Evolutionary conservation across 768 basidiomycete species (phyloP).

Genomic region (Lentinula detonsa): DNA sequence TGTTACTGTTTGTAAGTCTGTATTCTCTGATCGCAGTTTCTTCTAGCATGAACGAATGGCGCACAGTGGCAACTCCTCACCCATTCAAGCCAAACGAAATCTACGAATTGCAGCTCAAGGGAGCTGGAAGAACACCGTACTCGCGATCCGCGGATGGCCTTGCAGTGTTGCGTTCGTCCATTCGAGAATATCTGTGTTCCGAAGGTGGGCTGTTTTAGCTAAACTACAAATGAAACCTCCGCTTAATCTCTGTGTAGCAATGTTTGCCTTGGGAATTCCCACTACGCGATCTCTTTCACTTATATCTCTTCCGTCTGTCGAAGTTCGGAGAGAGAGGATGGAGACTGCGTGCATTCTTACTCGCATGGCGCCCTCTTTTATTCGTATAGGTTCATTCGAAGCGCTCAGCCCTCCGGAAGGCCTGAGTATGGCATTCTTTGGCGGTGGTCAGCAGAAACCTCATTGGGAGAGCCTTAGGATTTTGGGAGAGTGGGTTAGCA

Average conservation of each 20-base stretch:
- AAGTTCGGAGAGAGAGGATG: constrained; percentile 67
- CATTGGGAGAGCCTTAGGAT: constrained; percentile 70
- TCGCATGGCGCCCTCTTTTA: constrained; percentile 82
- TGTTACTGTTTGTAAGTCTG: constrained; percentile 58
- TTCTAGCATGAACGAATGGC: neutral
- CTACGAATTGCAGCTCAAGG: constrained; percentile 93
- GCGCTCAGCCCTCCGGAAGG: constrained; percentile 68
- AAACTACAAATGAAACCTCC: neutral
- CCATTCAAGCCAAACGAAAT: constrained; percentile 45
- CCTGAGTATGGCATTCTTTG: constrained; percentile 58
- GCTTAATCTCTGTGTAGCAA: constrained; percentile 22
- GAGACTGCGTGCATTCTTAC: constrained; percentile 74
- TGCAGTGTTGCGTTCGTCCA: constrained; percentile 90
- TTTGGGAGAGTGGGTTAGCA: constrained; percentile 70
- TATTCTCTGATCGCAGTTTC: neutral
- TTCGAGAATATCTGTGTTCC: constrained; percentile 89
- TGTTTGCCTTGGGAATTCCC: constrained; percentile 74
- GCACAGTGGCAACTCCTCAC: constrained; percentile 71
- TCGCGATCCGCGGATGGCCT: constrained; percentile 90
- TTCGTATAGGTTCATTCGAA: constrained; percentile 90
- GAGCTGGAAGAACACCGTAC: constrained; percentile 91
- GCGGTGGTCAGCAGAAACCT: constrained; percentile 69
- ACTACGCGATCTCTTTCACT: constrained; percentile 86
- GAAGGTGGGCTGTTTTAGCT: constrained; percentile 55
- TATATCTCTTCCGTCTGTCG: constrained; percentile 63